Evolutionary conservation across 2,329 filamentous ascomycete species (phyloP), one percentile per base, ranked within the genome.

Genomic region (Sphaerulina populicola): DNA sequence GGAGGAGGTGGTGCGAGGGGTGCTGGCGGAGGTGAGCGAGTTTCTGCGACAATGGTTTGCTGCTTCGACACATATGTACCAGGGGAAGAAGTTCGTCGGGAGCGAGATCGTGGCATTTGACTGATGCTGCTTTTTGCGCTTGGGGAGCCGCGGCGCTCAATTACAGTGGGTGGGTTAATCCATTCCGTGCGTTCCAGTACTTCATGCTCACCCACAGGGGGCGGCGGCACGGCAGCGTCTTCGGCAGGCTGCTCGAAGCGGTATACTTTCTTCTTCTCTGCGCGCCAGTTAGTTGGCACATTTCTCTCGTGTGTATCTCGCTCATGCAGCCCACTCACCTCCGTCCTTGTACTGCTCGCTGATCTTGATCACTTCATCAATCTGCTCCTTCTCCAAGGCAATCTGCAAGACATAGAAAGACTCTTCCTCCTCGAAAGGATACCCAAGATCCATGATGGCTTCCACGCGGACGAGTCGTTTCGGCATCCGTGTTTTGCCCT

Each of bases 401-500:
- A 87, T 85, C 60, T 86, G 81, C 31, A 97, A 82, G 47, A 95
- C 79, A 60, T 93, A 81, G 18, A 85, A 85, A 59, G 85, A 83
- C 36, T 85, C 88, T 86, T 95, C 88, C 72, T 94, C 86, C 50
- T 87, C 78, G 62, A 83, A 96, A 0, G 88, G 87, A 68, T 95
- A 95, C 10, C 86, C 85, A 11, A 94, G 75, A 57, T 95, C 87
- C 56, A 86, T 83, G 31, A 96, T 78, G 1, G 88, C 90, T 55
- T 83, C 78, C 66, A 86, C 85, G 57, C 86, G 86, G 11, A 94
- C 87, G 53, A 95, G 74, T 51, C 85, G 80, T 53, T 80, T 82
- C 0, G 90, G 90, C 67, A 96, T 89, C 60, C 86, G 82, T 11
- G 90, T 96, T 76, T 90, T 94, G 62, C 90, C 90, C 68, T 85